A percentile compares a stretch with the other conserved stretches of the same genome.
Evolutionary conservation across 805 yeast species (phyloP).

Genomic region (Saturnispora dispora): DNA sequence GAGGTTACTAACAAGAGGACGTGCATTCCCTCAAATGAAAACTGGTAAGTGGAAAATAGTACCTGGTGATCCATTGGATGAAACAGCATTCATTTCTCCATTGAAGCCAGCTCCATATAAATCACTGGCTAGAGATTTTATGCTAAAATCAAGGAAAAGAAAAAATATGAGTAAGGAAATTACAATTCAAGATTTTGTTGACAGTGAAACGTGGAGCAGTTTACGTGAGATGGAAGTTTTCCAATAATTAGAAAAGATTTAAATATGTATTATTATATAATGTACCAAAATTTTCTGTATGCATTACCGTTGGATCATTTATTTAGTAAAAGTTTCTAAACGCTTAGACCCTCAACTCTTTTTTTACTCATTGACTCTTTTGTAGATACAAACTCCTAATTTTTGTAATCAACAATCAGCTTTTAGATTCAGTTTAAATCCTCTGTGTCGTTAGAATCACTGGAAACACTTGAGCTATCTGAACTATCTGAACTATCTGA

Average conservation of each 20-base stretch:
- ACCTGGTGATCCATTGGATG: conserved; percentile 89
- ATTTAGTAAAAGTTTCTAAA: not conserved
- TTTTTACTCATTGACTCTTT: too few relatives aligned
- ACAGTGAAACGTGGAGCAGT: conserved; percentile 44
- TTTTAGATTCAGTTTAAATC: too few relatives aligned
- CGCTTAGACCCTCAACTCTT: too few relatives aligned
- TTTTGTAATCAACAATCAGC: too few relatives aligned
- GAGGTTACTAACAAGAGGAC: conserved; percentile 68
- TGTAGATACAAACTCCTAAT: too few relatives aligned
- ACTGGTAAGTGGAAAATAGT: conserved; percentile 69
- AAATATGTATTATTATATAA: not conserved
- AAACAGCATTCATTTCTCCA: conserved; percentile 50
- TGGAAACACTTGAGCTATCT: not conserved
- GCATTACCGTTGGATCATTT: not conserved
- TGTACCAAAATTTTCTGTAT: not conserved
- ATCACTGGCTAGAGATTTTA: conserved; percentile 79
- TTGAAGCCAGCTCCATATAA: conserved; percentile 64
- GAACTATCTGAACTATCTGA: not conserved
- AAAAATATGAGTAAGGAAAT: conserved; percentile 79
- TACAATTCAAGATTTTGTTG: conserved; percentile 56
- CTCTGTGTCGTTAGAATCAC: not conserved
- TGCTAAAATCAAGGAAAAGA: conserved; percentile 78
- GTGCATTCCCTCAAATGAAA: conserved; percentile 56
- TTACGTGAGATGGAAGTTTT: conserved; percentile 29
- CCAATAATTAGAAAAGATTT: conserved; percentile 4